Percentiles rank a stretch among this genome's conserved stretches.
phyloP scores from a whole-genome alignment of 352 stramenopile species.

The Vaucheria bursata region DNA sequence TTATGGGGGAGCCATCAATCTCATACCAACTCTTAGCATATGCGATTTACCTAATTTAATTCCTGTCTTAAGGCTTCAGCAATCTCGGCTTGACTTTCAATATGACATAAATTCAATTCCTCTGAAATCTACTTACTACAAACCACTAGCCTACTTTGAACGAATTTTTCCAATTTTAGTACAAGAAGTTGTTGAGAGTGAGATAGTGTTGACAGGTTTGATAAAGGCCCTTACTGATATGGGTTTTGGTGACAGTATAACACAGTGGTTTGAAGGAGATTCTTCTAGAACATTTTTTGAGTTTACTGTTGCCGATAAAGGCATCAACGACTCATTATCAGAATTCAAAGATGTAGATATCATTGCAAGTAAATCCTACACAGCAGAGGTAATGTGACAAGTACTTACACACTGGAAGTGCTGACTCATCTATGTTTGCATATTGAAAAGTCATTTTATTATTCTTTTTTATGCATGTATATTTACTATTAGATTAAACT shows the following conservation, averaged over 20 bases:
- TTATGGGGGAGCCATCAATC: conserved; percentile 80
- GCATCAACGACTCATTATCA: conserved; percentile 54
- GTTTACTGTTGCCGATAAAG: conserved; percentile 56
- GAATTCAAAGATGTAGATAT: conserved; percentile 69
- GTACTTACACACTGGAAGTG: no score
- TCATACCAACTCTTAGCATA: conserved; percentile 73
- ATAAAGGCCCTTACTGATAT: conserved; percentile 53
- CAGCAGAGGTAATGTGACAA: conserved; percentile 51
- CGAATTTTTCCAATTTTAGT: conserved; percentile 68
- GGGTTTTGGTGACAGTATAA: conserved; percentile 57
- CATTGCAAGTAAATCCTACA: conserved; percentile 84
- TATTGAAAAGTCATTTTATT: no score
- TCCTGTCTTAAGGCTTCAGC: conserved; percentile 78
- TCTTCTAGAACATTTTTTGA: conserved; percentile 82
- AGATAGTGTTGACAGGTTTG: conserved; percentile 66
- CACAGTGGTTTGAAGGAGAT: conserved; percentile 77
- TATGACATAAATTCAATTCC: conserved; percentile 75
- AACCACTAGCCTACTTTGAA: conserved; percentile 72
- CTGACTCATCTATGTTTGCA: no score
- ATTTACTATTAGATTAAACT: no score
- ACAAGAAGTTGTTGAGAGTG: conserved; percentile 65
- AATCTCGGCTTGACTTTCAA: conserved; percentile 80
- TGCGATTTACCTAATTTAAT: conserved; percentile 83
- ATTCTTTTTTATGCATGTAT: no score
- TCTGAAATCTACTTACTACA: conserved; percentile 58